Percentiles rank a stretch among this genome's conserved stretches.
Conservation (phyloP, 176 grass and related monocot genomes). For the Oryza longistaminata region DNA sequence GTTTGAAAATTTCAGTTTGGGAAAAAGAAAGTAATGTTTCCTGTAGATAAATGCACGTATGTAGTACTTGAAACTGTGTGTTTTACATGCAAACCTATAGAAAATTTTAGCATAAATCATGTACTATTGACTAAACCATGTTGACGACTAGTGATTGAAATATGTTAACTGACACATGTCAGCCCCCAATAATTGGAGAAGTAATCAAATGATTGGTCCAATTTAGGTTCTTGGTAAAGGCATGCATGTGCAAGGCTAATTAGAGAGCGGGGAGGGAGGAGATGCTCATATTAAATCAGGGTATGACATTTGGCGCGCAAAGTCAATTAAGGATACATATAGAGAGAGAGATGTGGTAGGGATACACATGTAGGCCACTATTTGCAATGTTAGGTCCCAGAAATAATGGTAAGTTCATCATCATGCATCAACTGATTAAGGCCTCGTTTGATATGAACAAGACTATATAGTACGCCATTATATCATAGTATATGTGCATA, state of each 20-base stretch:
- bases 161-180: neutral
- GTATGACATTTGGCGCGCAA: constrained; percentile 5
- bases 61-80: neutral
- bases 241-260: constrained; percentile 21
- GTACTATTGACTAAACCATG: neutral
- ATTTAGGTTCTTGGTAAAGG: neutral
- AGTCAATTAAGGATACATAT: neutral
- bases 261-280: neutral
- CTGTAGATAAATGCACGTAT: neutral
- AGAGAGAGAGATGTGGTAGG: neutral
- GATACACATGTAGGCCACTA: neutral
- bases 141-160: neutral
- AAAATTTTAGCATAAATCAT: no score
- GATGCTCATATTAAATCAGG: neutral
- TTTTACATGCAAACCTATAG: neutral
- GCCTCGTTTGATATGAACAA: neutral
- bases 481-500: neutral
- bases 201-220: neutral
- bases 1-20: neutral
- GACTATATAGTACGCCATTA: neutral
- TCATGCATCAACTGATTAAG: neutral
- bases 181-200: neutral
- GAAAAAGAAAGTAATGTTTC: neutral
- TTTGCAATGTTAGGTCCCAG: neutral
- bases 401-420: neutral